Conservation (phyloP, 2,329 filamentous ascomycete genomes). For the Neopestalotiopsis sp. region DNA sequence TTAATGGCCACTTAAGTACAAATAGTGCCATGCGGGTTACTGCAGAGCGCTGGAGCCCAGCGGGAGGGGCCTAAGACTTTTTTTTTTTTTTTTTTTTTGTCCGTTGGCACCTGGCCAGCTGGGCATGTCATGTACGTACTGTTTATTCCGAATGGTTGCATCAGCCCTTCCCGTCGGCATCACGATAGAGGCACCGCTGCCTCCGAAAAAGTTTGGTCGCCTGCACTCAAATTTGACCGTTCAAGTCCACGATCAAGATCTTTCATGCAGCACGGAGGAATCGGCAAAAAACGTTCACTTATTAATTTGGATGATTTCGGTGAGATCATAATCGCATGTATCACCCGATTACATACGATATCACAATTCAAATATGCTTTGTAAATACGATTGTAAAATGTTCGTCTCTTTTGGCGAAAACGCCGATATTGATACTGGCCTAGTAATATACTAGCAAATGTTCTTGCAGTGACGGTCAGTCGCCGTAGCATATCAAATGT, state of each 20-base stretch:
- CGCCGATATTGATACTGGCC: neutral
- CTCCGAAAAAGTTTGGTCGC: constrained; percentile 1
- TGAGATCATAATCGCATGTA: no score
- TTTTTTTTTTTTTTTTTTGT: neutral
- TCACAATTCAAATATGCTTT: no score
- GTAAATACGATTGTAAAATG: no score
- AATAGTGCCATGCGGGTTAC: no score
- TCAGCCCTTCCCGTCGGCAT: neutral
- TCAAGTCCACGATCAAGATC: neutral
- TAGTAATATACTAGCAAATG: neutral
- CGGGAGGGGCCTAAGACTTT: no score
- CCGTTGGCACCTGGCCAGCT: neutral
- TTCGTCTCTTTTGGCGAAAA: neutral
- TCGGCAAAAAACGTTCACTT: no score
- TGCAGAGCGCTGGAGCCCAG: no score
- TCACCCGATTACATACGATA: no score
- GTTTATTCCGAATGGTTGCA: neutral
- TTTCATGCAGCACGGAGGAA: no score
- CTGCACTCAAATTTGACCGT: neutral
- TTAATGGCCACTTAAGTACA: no score
- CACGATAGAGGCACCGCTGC: neutral
- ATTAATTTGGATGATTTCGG: no score
- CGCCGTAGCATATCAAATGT: neutral
- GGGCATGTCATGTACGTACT: neutral
- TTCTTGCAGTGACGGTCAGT: neutral